Conservation (phyloP, 805 yeast genomes). For the Candida ovalis region DNA sequence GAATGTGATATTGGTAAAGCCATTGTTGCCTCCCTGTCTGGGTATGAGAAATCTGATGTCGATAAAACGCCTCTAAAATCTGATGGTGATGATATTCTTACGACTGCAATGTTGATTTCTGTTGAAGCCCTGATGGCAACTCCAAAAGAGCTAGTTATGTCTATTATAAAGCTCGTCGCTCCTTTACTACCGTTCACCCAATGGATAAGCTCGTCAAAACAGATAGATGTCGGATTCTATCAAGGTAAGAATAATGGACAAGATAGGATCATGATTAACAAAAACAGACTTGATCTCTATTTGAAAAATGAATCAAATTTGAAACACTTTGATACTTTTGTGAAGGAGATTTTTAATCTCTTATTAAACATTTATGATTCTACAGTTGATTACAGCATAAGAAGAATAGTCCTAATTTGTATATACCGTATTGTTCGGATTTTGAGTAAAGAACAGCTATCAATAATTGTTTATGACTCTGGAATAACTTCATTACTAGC, state of each 20-base stretch:
- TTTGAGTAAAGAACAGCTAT: constrained; percentile 30
- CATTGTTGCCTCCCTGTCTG: constrained; percentile 47
- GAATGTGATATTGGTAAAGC: constrained; percentile 45
- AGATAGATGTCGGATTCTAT: constrained; percentile 28
- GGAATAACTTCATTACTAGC: constrained; percentile 49
- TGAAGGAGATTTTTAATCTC: constrained; percentile 45
- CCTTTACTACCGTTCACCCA: constrained; percentile 50
- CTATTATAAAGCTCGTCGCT: constrained; percentile 52
- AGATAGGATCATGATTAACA: constrained; percentile 25
- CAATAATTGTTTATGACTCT: constrained; percentile 30
- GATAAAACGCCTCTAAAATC: constrained; percentile 4
- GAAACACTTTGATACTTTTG: constrained; percentile 30
- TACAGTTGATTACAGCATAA: constrained; percentile 61
- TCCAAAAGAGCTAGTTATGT: constrained; percentile 60
- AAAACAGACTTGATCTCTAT: constrained; percentile 31
- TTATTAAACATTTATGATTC: constrained; percentile 66
- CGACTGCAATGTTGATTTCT: constrained; percentile 30
- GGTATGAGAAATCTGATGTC: constrained; percentile 38
- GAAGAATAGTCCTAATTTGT: constrained; percentile 53
- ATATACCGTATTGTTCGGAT: constrained; percentile 49
- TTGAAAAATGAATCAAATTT: constrained; percentile 21
- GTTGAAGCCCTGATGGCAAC: constrained; percentile 71
- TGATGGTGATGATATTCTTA: neutral
- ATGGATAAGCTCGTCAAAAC: constrained; percentile 4
- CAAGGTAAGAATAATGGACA: constrained; percentile 26